Percentiles rank a stretch among this genome's conserved stretches.
Conservation (phyloP, 345 rosid genomes). For the Salix caprea region DNA sequence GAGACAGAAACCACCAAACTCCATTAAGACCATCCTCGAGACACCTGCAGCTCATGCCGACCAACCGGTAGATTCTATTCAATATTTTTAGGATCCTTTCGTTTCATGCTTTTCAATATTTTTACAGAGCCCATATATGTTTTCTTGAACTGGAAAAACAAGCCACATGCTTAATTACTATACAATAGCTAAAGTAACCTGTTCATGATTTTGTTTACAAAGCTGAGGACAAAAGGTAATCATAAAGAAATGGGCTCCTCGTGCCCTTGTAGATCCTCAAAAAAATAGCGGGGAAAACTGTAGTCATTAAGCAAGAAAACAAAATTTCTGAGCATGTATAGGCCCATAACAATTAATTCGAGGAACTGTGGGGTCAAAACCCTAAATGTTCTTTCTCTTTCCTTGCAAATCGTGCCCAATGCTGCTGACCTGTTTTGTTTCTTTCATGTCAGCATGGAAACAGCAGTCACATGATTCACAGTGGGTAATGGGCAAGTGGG, state of each 20-base stretch:
- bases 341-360: background rate
- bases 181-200: too few species aligned
- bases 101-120: too few species aligned
- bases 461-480: slow-evolving; percentile 22
- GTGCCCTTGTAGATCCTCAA: background rate
- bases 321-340: background rate
- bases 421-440: slow-evolving; percentile 35
- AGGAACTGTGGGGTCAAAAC: slow-evolving; percentile 31
- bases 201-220: background rate
- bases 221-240: background rate
- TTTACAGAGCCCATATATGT: too few species aligned
- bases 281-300: background rate
- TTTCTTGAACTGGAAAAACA: too few species aligned
- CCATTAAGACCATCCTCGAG: background rate
- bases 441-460: slow-evolving; percentile 48
- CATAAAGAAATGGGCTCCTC: background rate
- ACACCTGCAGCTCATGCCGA: background rate
- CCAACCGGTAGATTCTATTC: background rate
- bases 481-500: background rate
- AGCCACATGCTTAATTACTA: too few species aligned
- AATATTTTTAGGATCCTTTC: too few species aligned
- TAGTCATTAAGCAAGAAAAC: background rate
- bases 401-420: slow-evolving; percentile 35
- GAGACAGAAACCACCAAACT: background rate
- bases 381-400: background rate